A percentile compares a stretch with the other conserved stretches of the same genome.
Conservation (phyloP, 2,329 filamentous ascomycete species). For the Tolypocladium ovalisporum region DNA sequence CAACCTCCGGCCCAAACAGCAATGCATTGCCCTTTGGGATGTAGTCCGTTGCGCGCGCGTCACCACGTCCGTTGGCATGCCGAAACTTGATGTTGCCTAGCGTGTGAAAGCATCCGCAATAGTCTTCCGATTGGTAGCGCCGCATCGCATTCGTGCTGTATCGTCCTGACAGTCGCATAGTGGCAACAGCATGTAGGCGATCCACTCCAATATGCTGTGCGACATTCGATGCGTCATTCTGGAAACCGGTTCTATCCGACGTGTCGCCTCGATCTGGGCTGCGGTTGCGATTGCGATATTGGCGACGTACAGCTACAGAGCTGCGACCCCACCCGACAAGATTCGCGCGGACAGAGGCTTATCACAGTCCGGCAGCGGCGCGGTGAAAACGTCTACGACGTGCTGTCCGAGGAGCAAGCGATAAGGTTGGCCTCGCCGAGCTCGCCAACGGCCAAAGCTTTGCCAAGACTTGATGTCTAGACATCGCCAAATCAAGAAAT, state of each 20-base stretch:
- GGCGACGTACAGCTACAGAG: background rate
- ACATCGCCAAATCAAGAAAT: background rate
- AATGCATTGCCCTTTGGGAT: background rate
- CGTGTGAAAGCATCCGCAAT: background rate
- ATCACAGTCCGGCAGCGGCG: background rate
- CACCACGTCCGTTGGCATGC: background rate
- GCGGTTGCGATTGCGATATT: background rate
- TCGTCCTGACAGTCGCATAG: background rate
- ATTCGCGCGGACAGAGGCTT: background rate
- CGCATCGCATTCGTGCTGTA: background rate
- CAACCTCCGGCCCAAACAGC: background rate
- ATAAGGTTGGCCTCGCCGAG: background rate
- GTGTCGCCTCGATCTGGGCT: background rate
- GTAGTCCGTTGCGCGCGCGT: background rate
- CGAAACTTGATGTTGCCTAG: background rate
- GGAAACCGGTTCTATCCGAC: background rate
- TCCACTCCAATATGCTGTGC: background rate
- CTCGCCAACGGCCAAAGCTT: background rate
- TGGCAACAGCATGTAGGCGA: background rate
- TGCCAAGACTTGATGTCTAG: background rate
- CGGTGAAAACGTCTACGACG: background rate
- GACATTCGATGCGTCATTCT: slow-evolving; percentile 1
- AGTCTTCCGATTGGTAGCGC: background rate
- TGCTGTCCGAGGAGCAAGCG: too few relatives aligned
- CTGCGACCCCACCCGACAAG: background rate